Evolutionary conservation across 345 rosid genomes (phyloP).

Genomic region (Gossypium anomalum): DNA sequence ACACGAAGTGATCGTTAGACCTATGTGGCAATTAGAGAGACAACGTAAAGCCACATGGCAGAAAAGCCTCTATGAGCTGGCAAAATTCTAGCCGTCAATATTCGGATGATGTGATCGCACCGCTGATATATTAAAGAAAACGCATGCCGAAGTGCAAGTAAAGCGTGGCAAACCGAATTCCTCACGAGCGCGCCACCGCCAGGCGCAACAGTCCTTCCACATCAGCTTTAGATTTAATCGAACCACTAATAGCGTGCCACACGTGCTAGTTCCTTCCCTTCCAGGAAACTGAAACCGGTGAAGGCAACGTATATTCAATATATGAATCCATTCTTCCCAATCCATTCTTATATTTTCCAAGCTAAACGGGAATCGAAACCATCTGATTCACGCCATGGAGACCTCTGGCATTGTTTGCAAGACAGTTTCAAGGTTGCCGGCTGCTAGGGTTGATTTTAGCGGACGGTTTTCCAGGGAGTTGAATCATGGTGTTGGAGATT

Average conservation of each 20-base stretch:
- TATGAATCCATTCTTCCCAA: neutral
- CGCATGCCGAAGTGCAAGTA: neutral
- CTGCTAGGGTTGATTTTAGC: neutral
- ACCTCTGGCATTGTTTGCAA: neutral
- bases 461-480: neutral
- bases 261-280: neutral
- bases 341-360: neutral
- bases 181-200: constrained; percentile 5
- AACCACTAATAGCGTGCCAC: neutral
- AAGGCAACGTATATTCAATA: neutral
- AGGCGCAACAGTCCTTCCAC: neutral
- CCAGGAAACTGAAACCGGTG: neutral
- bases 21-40: neutral
- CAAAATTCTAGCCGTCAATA: neutral
- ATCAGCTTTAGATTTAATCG: neutral
- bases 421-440: constrained; percentile 1
- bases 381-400: constrained; percentile 13
- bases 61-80: neutral
- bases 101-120: neutral
- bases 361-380: neutral
- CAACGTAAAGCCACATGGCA: neutral
- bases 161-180: constrained; percentile 12
- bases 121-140: neutral
- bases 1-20: neutral
- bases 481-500: constrained; percentile 6